Conservation (phyloP, 1,284 basidiomycete genomes). For the Sphaerobolus stellatus region DNA sequence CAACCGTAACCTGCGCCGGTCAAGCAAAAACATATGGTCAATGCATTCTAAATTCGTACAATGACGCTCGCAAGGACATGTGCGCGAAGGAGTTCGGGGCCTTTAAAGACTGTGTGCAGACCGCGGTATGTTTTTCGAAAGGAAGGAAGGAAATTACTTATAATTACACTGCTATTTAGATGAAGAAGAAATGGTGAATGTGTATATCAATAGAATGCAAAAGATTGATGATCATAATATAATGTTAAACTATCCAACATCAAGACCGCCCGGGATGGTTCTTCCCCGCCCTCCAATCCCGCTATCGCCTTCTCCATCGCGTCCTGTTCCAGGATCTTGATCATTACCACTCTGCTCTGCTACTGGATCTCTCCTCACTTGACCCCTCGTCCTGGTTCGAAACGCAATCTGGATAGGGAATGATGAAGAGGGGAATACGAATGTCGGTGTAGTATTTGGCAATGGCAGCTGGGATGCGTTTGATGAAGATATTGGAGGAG, state of each 20-base stretch:
- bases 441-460: constrained; percentile 12
- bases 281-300: not conserved
- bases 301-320: not conserved
- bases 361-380: not conserved
- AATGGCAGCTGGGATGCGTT: constrained; percentile 6
- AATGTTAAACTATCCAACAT: constrained; percentile 1
- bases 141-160: not conserved
- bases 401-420: constrained; percentile 12
- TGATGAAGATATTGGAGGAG: constrained; percentile 5
- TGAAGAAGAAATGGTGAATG: constrained; percentile 63
- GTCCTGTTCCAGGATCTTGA: not conserved
- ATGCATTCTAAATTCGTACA: constrained; percentile 74
- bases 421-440: constrained; percentile 7
- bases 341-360: too few species aligned
- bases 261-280: constrained; percentile 10
- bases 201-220: constrained; percentile 1
- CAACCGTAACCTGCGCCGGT: constrained; percentile 65
- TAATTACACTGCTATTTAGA: constrained; percentile 39
- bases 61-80: constrained; percentile 72
- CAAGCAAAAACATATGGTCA: constrained; percentile 76
- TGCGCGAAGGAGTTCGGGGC: constrained; percentile 76
- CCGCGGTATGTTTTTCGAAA: constrained; percentile 51
- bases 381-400: constrained; percentile 2
- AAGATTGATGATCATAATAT: not conserved
- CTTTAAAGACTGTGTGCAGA: constrained; percentile 72